These are phyloP conservation scores for Bacterosira constricta DNA, from an alignment of 108 stramenopile species.

Conservation along the genomic window DNA sequence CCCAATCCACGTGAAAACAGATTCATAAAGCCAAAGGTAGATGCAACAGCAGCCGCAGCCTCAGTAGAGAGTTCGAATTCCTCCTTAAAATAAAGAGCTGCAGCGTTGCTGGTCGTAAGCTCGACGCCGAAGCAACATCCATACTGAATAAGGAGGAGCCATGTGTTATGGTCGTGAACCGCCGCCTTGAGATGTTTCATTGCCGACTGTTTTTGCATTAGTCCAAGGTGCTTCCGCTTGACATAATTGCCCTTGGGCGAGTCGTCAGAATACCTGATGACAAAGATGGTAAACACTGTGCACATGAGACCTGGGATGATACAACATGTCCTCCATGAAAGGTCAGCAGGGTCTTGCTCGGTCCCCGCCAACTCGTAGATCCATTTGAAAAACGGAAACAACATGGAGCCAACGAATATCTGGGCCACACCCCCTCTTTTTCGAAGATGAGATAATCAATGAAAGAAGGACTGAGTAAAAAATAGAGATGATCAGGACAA, in stretches of 20 bases:
- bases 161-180: slow-evolving; percentile 64
- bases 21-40: slow-evolving; percentile 80
- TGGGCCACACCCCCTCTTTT: slow-evolving; percentile 59
- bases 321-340: slow-evolving; percentile 80
- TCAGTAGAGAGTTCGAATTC: slow-evolving; percentile 75
- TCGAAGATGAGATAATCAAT: too few species aligned
- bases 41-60: slow-evolving; percentile 76
- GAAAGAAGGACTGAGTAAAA: not conserved
- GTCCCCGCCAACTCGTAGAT: slow-evolving; percentile 37
- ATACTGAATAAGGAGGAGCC: slow-evolving; percentile 82
- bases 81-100: slow-evolving; percentile 82
- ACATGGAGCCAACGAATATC: slow-evolving; percentile 69
- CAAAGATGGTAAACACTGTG: slow-evolving; percentile 43
- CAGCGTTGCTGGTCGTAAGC: slow-evolving; percentile 63
- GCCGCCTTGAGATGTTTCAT: slow-evolving; percentile 42
- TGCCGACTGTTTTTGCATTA: slow-evolving; percentile 54
- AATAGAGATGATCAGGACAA: not conserved
- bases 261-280: slow-evolving; percentile 69
- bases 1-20: slow-evolving; percentile 80
- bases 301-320: slow-evolving; percentile 78
- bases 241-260: slow-evolving; percentile 84
- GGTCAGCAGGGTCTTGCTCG: slow-evolving; percentile 41
- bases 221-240: slow-evolving; percentile 59
- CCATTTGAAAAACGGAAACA: slow-evolving; percentile 85
- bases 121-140: slow-evolving; percentile 91